phyloP scores from a whole-genome alignment of 805 yeast genomes.

The Spathaspora boniae region DNA sequence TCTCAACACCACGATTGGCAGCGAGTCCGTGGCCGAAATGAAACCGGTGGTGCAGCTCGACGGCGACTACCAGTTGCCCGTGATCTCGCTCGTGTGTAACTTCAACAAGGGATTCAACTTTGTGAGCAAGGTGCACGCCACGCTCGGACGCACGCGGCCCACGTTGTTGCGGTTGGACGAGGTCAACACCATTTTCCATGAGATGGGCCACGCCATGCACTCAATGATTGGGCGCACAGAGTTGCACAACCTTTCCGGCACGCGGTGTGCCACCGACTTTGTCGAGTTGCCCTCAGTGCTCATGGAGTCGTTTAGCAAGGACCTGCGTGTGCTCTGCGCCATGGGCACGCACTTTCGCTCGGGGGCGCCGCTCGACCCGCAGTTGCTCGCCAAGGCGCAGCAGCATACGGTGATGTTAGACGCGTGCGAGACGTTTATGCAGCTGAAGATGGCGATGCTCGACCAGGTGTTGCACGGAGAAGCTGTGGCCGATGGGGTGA shows the following conservation, averaged over 20 bases:
- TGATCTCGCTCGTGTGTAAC: slow-evolving; percentile 85
- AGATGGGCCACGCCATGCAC: slow-evolving; percentile 99
- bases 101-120: too few species aligned
- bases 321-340: slow-evolving; percentile 65
- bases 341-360: slow-evolving; percentile 75
- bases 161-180: slow-evolving; percentile 70
- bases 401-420: slow-evolving; percentile 50
- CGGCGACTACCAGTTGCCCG: slow-evolving; percentile 73
- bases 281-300: slow-evolving; percentile 95
- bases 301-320: slow-evolving; percentile 90
- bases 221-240: slow-evolving; percentile 92
- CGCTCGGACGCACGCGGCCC: slow-evolving; percentile 24
- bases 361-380: slow-evolving; percentile 53
- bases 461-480: slow-evolving; percentile 74
- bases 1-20: slow-evolving; percentile 48
- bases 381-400: slow-evolving; percentile 49
- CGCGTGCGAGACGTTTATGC: slow-evolving; percentile 77
- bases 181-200: slow-evolving; percentile 93
- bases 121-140: slow-evolving; percentile 16
- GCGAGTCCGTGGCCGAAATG: slow-evolving; percentile 22
- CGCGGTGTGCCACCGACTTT: slow-evolving; percentile 93
- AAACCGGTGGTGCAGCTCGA: slow-evolving; percentile 31
- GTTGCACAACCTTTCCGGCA: slow-evolving; percentile 89
- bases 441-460: slow-evolving; percentile 82
- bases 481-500: slow-evolving; percentile 13